Percentiles rank a stretch among this genome's conserved stretches.
phyloP scores from a whole-genome alignment of 2,329 filamentous ascomycete species.

The Claviceps quebecensis region DNA sequence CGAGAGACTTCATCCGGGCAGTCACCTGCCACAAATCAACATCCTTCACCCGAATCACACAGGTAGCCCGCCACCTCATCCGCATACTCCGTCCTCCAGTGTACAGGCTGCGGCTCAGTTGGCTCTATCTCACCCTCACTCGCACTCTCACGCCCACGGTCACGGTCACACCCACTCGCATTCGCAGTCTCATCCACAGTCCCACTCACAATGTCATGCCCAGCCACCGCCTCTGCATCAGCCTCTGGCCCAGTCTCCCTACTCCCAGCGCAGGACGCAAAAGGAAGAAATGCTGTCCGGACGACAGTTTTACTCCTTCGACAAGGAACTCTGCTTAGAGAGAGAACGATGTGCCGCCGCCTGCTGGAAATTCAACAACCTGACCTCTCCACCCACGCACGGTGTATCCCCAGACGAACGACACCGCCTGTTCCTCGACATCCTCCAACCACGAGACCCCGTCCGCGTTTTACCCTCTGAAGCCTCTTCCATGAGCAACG shows the following conservation, averaged over 20 bases:
- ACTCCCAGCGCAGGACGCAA: conserved; percentile 43
- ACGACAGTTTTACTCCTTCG: conserved; percentile 65
- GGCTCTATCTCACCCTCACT: conserved; percentile 41
- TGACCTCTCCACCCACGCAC: conserved; percentile 56
- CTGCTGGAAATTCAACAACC: conserved; percentile 73
- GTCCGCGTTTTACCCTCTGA: conserved; percentile 42
- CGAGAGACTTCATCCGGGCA: conserved; percentile 37
- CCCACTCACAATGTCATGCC: conserved; percentile 35
- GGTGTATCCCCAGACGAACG: conserved; percentile 58
- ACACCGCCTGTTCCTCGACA: conserved; percentile 54
- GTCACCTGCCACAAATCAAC: conserved; percentile 42
- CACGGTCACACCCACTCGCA: conserved; percentile 33
- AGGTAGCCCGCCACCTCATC: conserved; percentile 30
- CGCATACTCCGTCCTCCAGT: conserved; percentile 22
- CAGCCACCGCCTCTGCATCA: conserved; percentile 31
- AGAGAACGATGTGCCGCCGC: conserved; percentile 73
- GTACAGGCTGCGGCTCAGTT: conserved; percentile 45
- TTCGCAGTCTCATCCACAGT: conserved; percentile 41
- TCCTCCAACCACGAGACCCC: conserved; percentile 49
- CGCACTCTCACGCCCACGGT: conserved; percentile 31
- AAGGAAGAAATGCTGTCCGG: conserved; percentile 84
- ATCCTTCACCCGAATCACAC: conserved; percentile 36
- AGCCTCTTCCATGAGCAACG: conserved; percentile 35
- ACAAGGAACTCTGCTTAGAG: conserved; percentile 64
- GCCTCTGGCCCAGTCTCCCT: conserved; percentile 11